Percentiles rank a stretch among this genome's conserved stretches.
Evolutionary conservation across 2,329 filamentous ascomycete species (phyloP).

Genomic region (Aspergillus oerlinghausenensis): DNA sequence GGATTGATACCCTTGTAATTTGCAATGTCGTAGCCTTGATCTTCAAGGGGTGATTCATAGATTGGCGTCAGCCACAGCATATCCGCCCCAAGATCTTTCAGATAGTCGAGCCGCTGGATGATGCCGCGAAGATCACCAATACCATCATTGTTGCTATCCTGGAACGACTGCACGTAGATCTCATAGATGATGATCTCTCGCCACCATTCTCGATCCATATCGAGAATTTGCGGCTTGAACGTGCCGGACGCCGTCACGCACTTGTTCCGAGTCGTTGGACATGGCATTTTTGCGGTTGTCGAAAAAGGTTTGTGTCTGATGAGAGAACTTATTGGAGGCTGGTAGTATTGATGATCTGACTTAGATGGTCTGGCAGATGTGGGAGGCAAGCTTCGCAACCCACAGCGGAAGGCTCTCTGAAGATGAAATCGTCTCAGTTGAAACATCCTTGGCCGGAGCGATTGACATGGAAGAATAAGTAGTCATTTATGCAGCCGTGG

Average conservation of each 20-base stretch:
- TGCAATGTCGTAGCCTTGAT: slow-evolving; percentile 39
- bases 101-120: slow-evolving; percentile 53
- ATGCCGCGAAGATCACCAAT: slow-evolving; percentile 56
- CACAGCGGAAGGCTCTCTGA: neutral
- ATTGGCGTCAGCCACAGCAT: slow-evolving; percentile 37
- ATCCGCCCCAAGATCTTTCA: slow-evolving; percentile 45
- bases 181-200: slow-evolving; percentile 59
- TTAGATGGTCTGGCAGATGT: neutral
- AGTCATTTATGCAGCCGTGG: neutral
- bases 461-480: neutral
- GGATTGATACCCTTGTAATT: slow-evolving; percentile 38
- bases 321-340: neutral
- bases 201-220: slow-evolving; percentile 47
- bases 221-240: slow-evolving; percentile 11
- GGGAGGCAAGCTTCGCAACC: slow-evolving; percentile 1
- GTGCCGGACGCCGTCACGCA: neutral
- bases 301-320: neutral
- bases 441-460: slow-evolving; percentile 1
- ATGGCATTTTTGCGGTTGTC: neutral
- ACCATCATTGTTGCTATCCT: slow-evolving; percentile 54
- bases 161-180: slow-evolving; percentile 59
- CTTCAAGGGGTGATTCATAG: slow-evolving; percentile 44
- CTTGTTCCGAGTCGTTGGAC: neutral
- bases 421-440: slow-evolving; percentile 2
- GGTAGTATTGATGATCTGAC: neutral